These are phyloP conservation scores for Paraphoma chrysanthemicola DNA, from an alignment of 2,329 filamentous ascomycete species.

Conservation along the genomic window DNA sequence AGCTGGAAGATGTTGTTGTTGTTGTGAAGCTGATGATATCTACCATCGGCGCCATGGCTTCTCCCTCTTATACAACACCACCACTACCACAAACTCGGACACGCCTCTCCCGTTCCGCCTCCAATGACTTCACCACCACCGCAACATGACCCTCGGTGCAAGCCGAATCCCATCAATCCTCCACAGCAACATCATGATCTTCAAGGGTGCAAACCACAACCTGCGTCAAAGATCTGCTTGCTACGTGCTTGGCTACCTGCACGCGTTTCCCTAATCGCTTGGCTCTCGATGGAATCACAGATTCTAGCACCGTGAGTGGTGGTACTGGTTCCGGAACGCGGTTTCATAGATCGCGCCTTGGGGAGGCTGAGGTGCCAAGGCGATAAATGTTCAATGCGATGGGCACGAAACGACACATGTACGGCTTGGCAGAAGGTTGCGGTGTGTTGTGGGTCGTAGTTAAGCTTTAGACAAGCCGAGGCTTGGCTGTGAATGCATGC, in stretches of 20 bases:
- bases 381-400: conserved; percentile 18
- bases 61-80: conserved; percentile 25
- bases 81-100: conserved; percentile 3
- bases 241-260: conserved; percentile 29
- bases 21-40: conserved; percentile 22
- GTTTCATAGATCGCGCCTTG: conserved; percentile 23
- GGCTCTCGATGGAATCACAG: conserved; percentile 11
- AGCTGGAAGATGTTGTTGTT: conserved; percentile 8
- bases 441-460: background rate
- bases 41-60: conserved; percentile 1
- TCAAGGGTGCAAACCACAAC: conserved; percentile 12
- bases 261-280: conserved; percentile 27
- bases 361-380: conserved; percentile 26
- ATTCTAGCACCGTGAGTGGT: conserved; percentile 14
- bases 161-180: background rate
- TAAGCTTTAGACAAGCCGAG: background rate
- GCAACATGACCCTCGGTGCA: conserved; percentile 4
- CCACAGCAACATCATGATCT: conserved; percentile 8
- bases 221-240: conserved; percentile 22
- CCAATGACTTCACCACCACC: conserved; percentile 7
- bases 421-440: too few species aligned
- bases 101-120: background rate
- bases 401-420: conserved; percentile 12
- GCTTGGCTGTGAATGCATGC: background rate
- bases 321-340: conserved; percentile 15